A percentile compares a stretch with the other conserved stretches of the same genome.
These are phyloP conservation scores for Zasmidium cellare DNA, from an alignment of 2,329 filamentous ascomycete genomes.

Conservation along the genomic window DNA sequence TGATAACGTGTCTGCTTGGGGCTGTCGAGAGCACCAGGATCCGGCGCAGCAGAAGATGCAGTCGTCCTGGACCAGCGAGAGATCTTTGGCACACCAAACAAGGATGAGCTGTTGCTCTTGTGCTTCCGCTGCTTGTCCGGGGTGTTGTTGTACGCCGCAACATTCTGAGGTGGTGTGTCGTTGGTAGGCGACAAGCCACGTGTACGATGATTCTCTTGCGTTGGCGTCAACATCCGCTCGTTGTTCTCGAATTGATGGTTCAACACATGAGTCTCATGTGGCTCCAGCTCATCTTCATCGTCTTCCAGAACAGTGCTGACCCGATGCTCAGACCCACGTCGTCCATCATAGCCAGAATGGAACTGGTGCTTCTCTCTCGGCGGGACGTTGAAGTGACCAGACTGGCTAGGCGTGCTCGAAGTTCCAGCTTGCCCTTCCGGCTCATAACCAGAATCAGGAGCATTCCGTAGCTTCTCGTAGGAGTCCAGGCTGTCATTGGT, in stretches of 20 bases:
- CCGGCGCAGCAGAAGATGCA: constrained; percentile 72
- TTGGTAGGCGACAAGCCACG: constrained; percentile 31
- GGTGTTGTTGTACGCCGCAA: constrained; percentile 59
- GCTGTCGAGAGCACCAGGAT: constrained; percentile 30
- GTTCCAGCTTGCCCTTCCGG: constrained; percentile 78
- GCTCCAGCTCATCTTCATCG: constrained; percentile 81
- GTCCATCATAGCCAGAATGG: constrained; percentile 54
- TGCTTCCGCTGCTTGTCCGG: constrained; percentile 83
- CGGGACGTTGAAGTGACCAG: constrained; percentile 61
- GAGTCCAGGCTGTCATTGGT: constrained; percentile 58
- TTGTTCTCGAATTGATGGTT: constrained; percentile 60
- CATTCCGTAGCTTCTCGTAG: constrained; percentile 69
- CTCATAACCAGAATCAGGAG: constrained; percentile 74
- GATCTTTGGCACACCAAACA: constrained; percentile 76
- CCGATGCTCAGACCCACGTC: constrained; percentile 67
- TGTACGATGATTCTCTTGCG: constrained; percentile 50
- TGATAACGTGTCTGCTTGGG: constrained; percentile 23
- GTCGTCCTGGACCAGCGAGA: constrained; percentile 98
- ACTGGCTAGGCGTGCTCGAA: constrained; percentile 72
- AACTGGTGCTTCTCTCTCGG: constrained; percentile 37
- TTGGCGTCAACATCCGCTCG: constrained; percentile 63
- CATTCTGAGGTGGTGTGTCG: constrained; percentile 58
- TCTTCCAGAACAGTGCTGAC: constrained; percentile 85
- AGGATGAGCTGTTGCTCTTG: constrained; percentile 78
- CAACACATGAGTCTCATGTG: constrained; percentile 46